Conservation (phyloP, 2,329 filamentous ascomycete genomes). For the Chrysoporthe austroafricana region DNA sequence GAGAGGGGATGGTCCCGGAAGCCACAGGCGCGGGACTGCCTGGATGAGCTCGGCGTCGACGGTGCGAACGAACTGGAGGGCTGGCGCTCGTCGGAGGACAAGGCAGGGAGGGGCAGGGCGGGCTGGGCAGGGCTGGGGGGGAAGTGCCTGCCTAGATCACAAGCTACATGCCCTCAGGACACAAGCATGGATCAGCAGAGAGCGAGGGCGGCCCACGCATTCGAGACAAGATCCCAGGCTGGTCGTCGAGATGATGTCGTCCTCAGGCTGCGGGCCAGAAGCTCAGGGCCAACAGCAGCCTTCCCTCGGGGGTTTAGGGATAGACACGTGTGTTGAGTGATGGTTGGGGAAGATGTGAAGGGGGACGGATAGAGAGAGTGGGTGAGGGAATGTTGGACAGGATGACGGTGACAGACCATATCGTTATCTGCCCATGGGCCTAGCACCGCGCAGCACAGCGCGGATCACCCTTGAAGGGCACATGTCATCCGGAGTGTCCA, state of each 20-base stretch:
- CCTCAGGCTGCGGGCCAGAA: background rate
- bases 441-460: too few relatives aligned
- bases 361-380: background rate
- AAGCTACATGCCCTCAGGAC: constrained; percentile 13
- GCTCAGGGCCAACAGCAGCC: background rate
- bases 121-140: background rate
- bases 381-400: background rate
- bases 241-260: background rate
- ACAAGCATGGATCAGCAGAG: constrained; percentile 8
- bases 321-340: background rate
- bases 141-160: constrained; percentile 9
- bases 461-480: background rate
- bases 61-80: background rate
- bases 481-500: constrained; percentile 11
- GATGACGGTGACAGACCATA: constrained; percentile 7
- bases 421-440: background rate
- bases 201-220: constrained; percentile 2
- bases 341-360: background rate
- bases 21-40: background rate
- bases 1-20: background rate
- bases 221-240: background rate
- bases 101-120: background rate
- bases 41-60: background rate
- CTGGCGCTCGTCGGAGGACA: background rate
- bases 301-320: background rate